Conservation (phyloP, 1,139 yeast species). For the Kluyveromyces sp. region DNA sequence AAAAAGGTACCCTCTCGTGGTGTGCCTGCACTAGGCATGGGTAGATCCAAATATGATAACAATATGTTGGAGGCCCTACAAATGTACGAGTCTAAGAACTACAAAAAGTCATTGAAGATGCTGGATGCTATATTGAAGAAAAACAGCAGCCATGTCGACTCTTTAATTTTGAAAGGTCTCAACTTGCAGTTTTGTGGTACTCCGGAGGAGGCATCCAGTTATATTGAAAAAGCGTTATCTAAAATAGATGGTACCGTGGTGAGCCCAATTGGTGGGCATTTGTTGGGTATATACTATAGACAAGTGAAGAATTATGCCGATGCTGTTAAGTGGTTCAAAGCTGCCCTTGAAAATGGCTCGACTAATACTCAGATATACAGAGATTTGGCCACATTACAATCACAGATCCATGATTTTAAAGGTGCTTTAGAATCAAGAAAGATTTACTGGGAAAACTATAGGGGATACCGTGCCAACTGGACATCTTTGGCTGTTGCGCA, state of each 20-base stretch:
- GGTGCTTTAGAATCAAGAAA: slow-evolving; percentile 58
- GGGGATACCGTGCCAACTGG: slow-evolving; percentile 91
- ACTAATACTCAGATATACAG: slow-evolving; percentile 72
- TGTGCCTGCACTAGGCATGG: slow-evolving; percentile 9
- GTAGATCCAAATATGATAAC: slow-evolving; percentile 48
- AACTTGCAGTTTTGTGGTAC: slow-evolving; percentile 47
- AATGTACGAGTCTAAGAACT: slow-evolving; percentile 76
- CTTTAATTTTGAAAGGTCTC: slow-evolving; percentile 80
- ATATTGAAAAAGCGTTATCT: slow-evolving; percentile 52
- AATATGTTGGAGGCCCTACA: slow-evolving; percentile 76
- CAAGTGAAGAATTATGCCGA: slow-evolving; percentile 61
- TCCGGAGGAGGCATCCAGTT: slow-evolving; percentile 56
- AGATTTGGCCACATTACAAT: slow-evolving; percentile 73
- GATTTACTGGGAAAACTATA: slow-evolving; percentile 61
- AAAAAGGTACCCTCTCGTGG: slow-evolving; percentile 2
- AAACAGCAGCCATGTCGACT: slow-evolving; percentile 68
- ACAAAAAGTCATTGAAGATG: slow-evolving; percentile 73
- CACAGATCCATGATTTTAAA: slow-evolving; percentile 70
- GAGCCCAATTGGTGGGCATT: slow-evolving; percentile 67
- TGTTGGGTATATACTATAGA: slow-evolving; percentile 79
- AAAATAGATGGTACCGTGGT: slow-evolving; percentile 43
- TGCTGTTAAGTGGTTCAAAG: slow-evolving; percentile 72
- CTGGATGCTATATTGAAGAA: slow-evolving; percentile 75
- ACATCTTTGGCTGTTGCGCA: slow-evolving; percentile 83
- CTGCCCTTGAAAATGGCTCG: slow-evolving; percentile 74